phyloP scores from a whole-genome alignment of 2,329 filamentous ascomycete species.

The Ceratocystis variospora region DNA sequence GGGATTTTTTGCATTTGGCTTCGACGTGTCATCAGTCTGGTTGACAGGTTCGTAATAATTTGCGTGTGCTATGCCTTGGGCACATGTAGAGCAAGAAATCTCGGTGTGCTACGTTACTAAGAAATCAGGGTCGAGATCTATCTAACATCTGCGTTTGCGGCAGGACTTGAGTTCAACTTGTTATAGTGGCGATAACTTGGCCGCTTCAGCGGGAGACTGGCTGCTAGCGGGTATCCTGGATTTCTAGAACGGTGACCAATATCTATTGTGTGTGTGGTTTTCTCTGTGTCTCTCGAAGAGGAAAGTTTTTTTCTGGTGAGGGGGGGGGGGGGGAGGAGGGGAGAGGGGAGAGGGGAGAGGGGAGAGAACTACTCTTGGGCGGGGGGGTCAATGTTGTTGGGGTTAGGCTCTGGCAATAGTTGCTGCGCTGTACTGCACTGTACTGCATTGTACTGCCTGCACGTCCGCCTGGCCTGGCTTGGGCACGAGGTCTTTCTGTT shows the following conservation, averaged over 20 bases:
- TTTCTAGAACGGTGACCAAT: neutral
- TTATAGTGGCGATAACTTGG: neutral
- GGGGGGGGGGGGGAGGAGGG: no score
- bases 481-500: neutral
- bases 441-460: neutral
- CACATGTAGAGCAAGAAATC: no score
- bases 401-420: neutral
- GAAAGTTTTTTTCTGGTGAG: neutral
- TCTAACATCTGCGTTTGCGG: neutral
- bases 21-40: neutral
- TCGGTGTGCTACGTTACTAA: slow-evolving; percentile 6
- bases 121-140: neutral
- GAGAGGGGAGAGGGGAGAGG: no score
- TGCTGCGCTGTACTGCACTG: neutral
- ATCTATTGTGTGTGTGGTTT: neutral
- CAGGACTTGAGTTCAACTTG: neutral
- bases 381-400: neutral
- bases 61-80: neutral
- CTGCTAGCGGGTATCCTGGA: neutral
- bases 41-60: neutral
- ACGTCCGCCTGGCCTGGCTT: neutral
- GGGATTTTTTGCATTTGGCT: neutral
- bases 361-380: neutral
- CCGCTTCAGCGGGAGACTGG: neutral
- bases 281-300: neutral